These are phyloP conservation scores for Dictyostelium capitatum DNA, from an alignment of 78 protist species.

Conservation along the genomic window DNA sequence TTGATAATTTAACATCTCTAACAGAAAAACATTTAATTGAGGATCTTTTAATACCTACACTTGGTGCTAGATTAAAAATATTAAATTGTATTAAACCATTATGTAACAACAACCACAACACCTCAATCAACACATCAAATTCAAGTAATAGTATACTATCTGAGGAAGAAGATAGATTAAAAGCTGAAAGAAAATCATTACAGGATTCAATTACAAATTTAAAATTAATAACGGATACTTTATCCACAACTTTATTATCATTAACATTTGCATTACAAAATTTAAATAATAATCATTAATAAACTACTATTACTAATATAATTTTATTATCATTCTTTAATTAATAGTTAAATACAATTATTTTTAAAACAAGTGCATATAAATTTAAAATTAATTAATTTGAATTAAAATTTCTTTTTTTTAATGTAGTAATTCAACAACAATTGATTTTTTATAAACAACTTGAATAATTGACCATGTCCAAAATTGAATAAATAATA, in stretches of 20 bases:
- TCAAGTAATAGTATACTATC: not conserved
- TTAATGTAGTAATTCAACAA: too few species aligned
- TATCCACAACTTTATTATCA: conserved; percentile 2
- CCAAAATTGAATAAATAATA: too few species aligned
- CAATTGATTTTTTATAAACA: too few species aligned
- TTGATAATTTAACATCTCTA: conserved; percentile 32
- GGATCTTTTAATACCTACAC: conserved; percentile 55
- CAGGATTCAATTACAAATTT: conserved; percentile 38
- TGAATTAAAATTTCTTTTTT: too few species aligned
- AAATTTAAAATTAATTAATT: too few species aligned
- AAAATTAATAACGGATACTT: not conserved
- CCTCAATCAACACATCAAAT: not conserved
- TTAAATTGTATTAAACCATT: conserved; percentile 31
- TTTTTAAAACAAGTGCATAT: too few species aligned
- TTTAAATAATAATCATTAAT: not conserved
- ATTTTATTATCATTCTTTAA: too few species aligned
- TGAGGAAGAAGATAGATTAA: not conserved
- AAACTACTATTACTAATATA: too few species aligned
- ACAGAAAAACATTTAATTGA: conserved; percentile 65
- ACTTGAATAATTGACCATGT: too few species aligned
- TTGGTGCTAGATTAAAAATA: conserved; percentile 74
- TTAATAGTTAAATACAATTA: too few species aligned
- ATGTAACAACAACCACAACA: too few species aligned
- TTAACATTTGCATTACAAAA: not conserved
- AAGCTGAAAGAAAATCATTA: conserved; percentile 16